These are phyloP conservation scores for Emydomyces testavorans DNA, from an alignment of 2,329 filamentous ascomycete species.

Conservation along the genomic window DNA sequence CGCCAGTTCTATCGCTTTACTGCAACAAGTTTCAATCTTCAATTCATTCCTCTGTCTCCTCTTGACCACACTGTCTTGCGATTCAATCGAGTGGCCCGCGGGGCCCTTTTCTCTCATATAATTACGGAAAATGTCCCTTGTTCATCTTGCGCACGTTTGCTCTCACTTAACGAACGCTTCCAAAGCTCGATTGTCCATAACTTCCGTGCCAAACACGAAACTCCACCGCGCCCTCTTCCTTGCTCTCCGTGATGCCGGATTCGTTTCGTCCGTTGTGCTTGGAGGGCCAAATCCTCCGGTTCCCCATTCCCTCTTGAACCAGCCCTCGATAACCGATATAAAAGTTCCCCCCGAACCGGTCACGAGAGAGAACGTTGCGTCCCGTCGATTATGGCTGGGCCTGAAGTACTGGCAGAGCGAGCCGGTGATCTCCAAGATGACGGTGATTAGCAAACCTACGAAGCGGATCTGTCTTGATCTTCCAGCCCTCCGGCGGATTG, in stretches of 20 bases:
- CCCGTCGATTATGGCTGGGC: conserved; percentile 71
- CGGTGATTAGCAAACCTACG: conserved; percentile 61
- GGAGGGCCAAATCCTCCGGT: conserved; percentile 51
- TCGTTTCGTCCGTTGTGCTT: conserved; percentile 68
- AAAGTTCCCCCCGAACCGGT: conserved; percentile 38
- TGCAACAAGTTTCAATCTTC: too few species aligned
- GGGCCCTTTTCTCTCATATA: conserved; percentile 16
- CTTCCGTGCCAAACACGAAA: conserved; percentile 68
- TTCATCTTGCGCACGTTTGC: conserved; percentile 66
- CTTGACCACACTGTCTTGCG: not conserved
- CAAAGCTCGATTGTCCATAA: conserved; percentile 69
- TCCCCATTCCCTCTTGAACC: conserved; percentile 42
- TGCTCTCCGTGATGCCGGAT: conserved; percentile 70
- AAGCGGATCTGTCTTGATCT: conserved; percentile 57
- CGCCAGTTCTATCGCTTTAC: not conserved
- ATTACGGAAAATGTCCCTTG: conserved; percentile 51
- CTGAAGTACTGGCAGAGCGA: conserved; percentile 80
- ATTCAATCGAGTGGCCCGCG: conserved; percentile 12
- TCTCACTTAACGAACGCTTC: conserved; percentile 86
- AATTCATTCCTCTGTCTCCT: not conserved
- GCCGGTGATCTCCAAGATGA: conserved; percentile 60
- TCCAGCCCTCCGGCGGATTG: conserved; percentile 50
- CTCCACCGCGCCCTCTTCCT: conserved; percentile 66
- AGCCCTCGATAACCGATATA: conserved; percentile 31
- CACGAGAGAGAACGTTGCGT: conserved; percentile 59